Base-by-base conservation (phyloP, 2,329 filamentous ascomycete species). In the Xylaria sp. region DNA sequence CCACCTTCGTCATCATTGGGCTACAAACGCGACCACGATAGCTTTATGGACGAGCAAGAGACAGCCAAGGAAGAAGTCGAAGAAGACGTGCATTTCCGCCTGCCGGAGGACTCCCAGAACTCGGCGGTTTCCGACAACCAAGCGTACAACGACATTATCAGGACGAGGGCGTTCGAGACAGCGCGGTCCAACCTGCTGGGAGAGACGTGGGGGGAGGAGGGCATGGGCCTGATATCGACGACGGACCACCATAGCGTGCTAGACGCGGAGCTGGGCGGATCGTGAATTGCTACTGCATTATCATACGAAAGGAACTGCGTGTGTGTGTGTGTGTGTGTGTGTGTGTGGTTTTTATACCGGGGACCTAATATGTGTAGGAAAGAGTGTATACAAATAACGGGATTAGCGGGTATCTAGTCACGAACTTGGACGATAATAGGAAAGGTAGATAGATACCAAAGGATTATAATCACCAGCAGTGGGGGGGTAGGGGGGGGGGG, bases 141-240 rank as follows among this genome's bases (percentile, higher is more conserved):
- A 7, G 61, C 64, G 0, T 62, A 69, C 22, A 69, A 69, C 7
- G n/a, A n/a, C n/a, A n/a, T n/a, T n/a, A 63, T 50, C 8, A 67
- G 74, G 7, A 46, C 58, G 13, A 53, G 49, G 2, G 72, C 74
- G 1, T 75, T 71, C 44, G 50, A 61, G 1, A 62, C 69, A 0
- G 62, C 68, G 8, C 52, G 65, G 1, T 53, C 57, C 1, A 72
- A 71, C 41, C 64, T 59, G 26, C 53, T 52, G 2, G 56, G 38
- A 9, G 46, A 48, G 2, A 26, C 43, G 18, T 69, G 61, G 63
- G 46, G 39, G 6, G 38, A 60, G 63, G 46, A 39, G 6, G 38
- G 48, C 1, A 69, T 76, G 17, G 56, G 61, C 1, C 60, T 78
- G 8, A 61, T 72, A 19, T 75, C 73, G 19, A 77, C 74, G 2